Percentiles rank a stretch among this genome's conserved stretches.
These are phyloP conservation scores for Rickenella mellea DNA, from an alignment of 768 basidiomycete species.

Conservation along the genomic window DNA sequence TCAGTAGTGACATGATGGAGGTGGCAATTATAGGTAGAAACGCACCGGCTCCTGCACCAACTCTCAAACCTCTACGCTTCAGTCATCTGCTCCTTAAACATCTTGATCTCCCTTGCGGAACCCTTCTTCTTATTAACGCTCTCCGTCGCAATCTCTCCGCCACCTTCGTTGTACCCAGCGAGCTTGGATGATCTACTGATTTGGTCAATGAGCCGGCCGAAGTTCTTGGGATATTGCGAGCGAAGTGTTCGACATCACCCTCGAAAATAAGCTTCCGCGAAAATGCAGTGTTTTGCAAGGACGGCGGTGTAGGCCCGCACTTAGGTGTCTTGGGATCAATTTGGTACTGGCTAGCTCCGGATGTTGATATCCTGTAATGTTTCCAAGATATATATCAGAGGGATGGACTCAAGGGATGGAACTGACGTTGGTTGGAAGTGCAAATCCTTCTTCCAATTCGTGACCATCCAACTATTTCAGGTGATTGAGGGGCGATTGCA, in stretches of 20 bases:
- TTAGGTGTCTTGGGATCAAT: conserved; percentile 75
- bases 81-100: conserved; percentile 93
- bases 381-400: conserved; percentile 1
- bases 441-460: conserved; percentile 86
- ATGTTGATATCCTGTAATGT: conserved; percentile 64
- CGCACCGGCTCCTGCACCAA: conserved; percentile 65
- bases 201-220: conserved; percentile 87
- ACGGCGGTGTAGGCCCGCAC: conserved; percentile 85
- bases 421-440: conserved; percentile 87
- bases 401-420: conserved; percentile 12
- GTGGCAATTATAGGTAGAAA: conserved; percentile 3
- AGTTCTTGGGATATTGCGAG: conserved; percentile 89
- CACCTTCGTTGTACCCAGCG: conserved; percentile 71
- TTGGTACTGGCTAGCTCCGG: conserved; percentile 85
- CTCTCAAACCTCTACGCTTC: conserved; percentile 85
- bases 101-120: conserved; percentile 90
- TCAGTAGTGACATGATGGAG: conserved; percentile 32
- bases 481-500: no score
- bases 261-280: conserved; percentile 99
- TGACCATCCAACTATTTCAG: no score
- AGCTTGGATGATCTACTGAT: conserved; percentile 93
- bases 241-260: conserved; percentile 96
- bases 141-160: conserved; percentile 88
- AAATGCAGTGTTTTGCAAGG: conserved; percentile 83
- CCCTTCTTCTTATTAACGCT: conserved; percentile 92